Base-by-base conservation (phyloP, 2,329 filamentous ascomycete genomes). In the Cordyceps cicadae region DNA sequence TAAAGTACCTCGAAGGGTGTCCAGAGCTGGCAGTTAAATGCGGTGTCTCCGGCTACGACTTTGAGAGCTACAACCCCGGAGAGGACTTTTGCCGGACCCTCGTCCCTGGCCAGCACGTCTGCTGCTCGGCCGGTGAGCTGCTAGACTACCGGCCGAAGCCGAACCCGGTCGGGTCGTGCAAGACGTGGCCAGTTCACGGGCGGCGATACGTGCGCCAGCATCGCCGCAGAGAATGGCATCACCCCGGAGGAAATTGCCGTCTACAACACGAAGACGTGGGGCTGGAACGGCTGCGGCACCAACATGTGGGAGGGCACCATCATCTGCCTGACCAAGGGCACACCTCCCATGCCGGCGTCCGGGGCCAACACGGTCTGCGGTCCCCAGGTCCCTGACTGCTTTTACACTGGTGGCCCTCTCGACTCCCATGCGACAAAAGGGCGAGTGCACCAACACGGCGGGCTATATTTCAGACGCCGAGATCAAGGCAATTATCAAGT, bases 1-100 rank as follows among this genome's bases (percentile, higher is more conserved):
- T 74, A 15, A 63, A 64, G 2, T 58, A 64, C 1, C 70, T 70
- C 3, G 71, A 75, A 59, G 55, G 63, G 29, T 77, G 74, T 58
- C 65, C 45, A 4, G 58, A 67, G 0, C 65, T 77, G 2, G 73
- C 72, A 1, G n/a, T 61, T 3, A 32, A 48, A 9, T 64, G 77
- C 58, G 71, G 74, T 5, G 75, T 80, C 15, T 71, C 72, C 0
- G 62, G 64, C 2, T 54, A 64, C 12, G 68, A 79, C 49, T 74
- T 79, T 51, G 70, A 63, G 17, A 71, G 73, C 56, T 62, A 57
- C 54, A 61, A 64, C 60, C 52, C 45, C 46, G 2, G 26, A 21
- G 45, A 55, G 21, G 32, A 59, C 17, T 50, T 43, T 46, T 29
- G 57, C 26, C 21, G 52, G 8, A 32, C 43, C 14, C 52, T 54